Evolutionary conservation across 2,329 filamentous ascomycete species (phyloP).

Genomic region (Trichophyton mentagrophytes): DNA sequence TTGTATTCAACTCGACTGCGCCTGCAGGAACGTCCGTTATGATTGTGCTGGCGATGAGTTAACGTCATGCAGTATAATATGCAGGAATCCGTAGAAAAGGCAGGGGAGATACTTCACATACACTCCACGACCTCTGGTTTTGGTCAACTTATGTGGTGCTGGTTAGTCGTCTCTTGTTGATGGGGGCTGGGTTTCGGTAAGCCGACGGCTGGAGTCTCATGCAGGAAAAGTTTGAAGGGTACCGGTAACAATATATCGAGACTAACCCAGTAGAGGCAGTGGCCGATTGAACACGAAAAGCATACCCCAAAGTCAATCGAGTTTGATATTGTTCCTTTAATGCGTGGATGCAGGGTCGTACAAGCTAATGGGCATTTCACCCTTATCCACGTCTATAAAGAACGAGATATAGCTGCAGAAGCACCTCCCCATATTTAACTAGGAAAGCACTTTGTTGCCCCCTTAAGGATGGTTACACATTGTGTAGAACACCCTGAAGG

Average conservation of each 20-base stretch:
- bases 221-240: background rate
- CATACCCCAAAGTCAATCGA: background rate
- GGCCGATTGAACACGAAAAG: background rate
- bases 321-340: background rate
- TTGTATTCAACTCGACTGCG: background rate
- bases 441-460: background rate
- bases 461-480: background rate
- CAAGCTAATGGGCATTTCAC: background rate
- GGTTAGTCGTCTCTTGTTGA: background rate
- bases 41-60: background rate
- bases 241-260: background rate
- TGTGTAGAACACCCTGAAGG: background rate
- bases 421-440: background rate
- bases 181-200: background rate
- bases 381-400: background rate
- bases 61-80: background rate
- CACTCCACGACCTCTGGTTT: background rate
- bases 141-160: background rate
- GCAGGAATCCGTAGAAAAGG: background rate
- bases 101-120: background rate
- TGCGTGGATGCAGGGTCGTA: background rate
- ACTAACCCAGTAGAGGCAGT: background rate
- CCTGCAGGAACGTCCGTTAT: constrained; percentile 1
- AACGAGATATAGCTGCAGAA: background rate
- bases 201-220: background rate